Conservation (phyloP, 148 eudicot species). For the Cornus suecica region DNA sequence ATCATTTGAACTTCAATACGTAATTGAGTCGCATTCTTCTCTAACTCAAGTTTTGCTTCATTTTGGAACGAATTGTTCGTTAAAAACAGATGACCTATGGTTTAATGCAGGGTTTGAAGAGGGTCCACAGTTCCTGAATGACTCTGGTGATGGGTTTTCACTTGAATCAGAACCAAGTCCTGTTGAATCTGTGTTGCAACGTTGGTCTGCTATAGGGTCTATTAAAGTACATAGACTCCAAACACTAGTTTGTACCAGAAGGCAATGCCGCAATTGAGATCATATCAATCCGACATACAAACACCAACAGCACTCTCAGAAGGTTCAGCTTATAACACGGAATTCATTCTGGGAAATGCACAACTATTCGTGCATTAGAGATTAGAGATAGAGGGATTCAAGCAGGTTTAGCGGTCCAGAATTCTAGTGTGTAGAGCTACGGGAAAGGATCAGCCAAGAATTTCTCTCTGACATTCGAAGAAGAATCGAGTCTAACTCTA, state of each 20-base stretch:
- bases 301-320: conserved; percentile 14
- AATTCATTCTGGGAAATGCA: conserved; percentile 29
- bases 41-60: background rate
- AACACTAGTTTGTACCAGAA: conserved; percentile 24
- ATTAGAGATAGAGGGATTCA: conserved; percentile 13
- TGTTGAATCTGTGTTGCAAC: conserved; percentile 19
- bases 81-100: conserved; percentile 7
- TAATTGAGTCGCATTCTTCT: background rate
- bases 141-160: conserved; percentile 7
- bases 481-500: background rate
- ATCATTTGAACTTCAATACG: background rate
- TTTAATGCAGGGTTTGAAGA: conserved; percentile 22
- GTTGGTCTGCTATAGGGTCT: conserved; percentile 22
- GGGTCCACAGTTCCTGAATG: conserved; percentile 20
- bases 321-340: conserved; percentile 14
- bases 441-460: conserved; percentile 22
- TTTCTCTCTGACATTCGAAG: conserved; percentile 17
- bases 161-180: conserved; percentile 18
- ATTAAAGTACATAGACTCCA: conserved; percentile 24
- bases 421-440: conserved; percentile 16
- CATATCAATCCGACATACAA: conserved; percentile 16
- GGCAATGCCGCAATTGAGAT: conserved; percentile 26
- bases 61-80: background rate
- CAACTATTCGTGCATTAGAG: conserved; percentile 22
- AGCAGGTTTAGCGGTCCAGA: conserved; percentile 18